phyloP scores from a whole-genome alignment of 2,329 filamentous ascomycete genomes.

The Cytospora leucostoma region DNA sequence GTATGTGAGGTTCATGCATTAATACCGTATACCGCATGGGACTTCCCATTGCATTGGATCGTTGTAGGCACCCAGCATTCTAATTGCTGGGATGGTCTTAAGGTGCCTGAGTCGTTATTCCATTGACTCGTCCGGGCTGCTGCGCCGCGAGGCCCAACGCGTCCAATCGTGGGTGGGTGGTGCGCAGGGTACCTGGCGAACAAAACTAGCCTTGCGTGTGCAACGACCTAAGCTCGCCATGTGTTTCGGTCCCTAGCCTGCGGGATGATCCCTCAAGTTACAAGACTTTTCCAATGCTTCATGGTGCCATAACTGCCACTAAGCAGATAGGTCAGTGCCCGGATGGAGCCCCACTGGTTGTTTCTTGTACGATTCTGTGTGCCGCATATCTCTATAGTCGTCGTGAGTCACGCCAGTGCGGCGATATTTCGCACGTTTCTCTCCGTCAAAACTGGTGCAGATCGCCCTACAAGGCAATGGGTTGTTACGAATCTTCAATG shows the following conservation, averaged over 20 bases:
- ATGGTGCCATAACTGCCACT: not conserved
- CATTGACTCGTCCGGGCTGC: conserved; percentile 14
- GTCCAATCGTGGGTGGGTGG: conserved; percentile 11
- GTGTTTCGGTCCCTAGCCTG: conserved; percentile 16
- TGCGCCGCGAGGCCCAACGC: not conserved
- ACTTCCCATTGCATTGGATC: conserved; percentile 1
- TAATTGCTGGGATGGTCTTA: conserved; percentile 9
- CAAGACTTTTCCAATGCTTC: not conserved
- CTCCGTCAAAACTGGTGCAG: not conserved
- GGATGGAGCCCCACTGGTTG: not conserved
- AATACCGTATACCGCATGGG: not conserved
- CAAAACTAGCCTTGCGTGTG: conserved; percentile 19
- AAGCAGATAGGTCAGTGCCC: not conserved
- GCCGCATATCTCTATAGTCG: not conserved
- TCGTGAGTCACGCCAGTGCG: conserved; percentile 6
- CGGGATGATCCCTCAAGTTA: not conserved
- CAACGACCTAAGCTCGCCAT: conserved; percentile 24
- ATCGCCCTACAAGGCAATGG: not conserved
- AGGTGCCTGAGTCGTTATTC: conserved; percentile 13
- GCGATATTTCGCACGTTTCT: not conserved
- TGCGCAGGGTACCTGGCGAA: conserved; percentile 19
- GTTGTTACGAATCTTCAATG: not conserved
- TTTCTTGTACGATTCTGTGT: conserved; percentile 1
- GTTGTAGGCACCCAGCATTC: conserved; percentile 9
- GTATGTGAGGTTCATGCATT: not conserved